These are phyloP conservation scores for Flaveria bidentis DNA, from an alignment of 129 eudicot genomes.

Conservation along the genomic window DNA sequence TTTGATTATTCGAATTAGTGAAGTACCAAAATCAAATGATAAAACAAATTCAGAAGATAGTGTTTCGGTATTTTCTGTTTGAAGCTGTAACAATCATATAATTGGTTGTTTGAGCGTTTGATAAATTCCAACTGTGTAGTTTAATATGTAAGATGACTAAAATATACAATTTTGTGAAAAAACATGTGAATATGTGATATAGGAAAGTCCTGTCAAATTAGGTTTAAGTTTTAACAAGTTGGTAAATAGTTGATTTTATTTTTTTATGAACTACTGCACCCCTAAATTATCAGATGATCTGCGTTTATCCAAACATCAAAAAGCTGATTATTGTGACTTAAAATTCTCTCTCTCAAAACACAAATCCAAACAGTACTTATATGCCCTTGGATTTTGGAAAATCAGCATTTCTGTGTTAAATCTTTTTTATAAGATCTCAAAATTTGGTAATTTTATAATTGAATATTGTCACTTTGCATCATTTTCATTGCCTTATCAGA, in stretches of 20 bases:
- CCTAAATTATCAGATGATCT: conserved; percentile 1
- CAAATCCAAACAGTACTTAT: not conserved
- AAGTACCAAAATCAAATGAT: not conserved
- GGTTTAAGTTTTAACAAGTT: too few species aligned
- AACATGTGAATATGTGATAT: too few species aligned
- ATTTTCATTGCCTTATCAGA: conserved; percentile 28
- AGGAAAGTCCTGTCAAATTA: too few species aligned
- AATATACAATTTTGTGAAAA: not conserved
- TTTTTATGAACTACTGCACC: not conserved
- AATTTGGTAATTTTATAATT: not conserved
- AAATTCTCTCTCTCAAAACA: not conserved
- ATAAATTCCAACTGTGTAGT: not conserved
- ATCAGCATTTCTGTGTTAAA: not conserved
- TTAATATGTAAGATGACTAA: not conserved
- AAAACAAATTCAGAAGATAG: not conserved
- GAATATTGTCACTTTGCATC: too few species aligned
- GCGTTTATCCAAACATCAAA: not conserved
- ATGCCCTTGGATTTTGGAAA: not conserved
- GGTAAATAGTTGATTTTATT: not conserved
- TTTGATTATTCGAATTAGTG: not conserved
- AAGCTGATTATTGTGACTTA: not conserved
- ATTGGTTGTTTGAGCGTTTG: not conserved
- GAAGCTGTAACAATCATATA: not conserved
- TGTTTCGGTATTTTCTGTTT: not conserved
- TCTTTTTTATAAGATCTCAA: not conserved